Evolutionary conservation across 1,284 basidiomycete species (phyloP).

Genomic region (Trametes versicolor): DNA sequence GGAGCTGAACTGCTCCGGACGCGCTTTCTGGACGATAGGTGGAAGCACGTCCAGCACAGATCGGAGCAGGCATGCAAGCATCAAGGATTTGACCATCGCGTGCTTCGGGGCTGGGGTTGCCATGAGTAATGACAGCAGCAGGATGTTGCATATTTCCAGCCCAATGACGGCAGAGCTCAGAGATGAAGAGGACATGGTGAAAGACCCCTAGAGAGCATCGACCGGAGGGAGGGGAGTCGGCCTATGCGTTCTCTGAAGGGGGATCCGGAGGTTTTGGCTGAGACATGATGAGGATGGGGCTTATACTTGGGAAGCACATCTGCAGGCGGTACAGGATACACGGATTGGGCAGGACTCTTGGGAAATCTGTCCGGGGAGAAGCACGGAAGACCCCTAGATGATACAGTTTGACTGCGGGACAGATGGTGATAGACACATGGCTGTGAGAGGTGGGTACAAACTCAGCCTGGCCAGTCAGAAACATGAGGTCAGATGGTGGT

Average conservation of each 20-base stretch:
- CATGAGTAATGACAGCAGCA: constrained; percentile 35
- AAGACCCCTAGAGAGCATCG: not conserved
- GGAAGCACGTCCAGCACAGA: constrained; percentile 36
- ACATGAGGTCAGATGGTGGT: not conserved
- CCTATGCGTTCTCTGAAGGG: not conserved
- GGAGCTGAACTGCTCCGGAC: constrained; percentile 20
- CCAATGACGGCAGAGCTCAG: constrained; percentile 35
- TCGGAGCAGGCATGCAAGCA: constrained; percentile 36
- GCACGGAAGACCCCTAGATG: constrained; percentile 23
- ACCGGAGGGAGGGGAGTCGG: not conserved
- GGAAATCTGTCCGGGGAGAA: constrained; percentile 31
- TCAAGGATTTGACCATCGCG: constrained; percentile 39
- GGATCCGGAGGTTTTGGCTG: constrained; percentile 2
- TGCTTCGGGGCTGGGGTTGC: constrained; percentile 41
- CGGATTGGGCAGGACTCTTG: constrained; percentile 18
- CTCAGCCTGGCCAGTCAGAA: not conserved
- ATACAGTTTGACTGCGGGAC: constrained; percentile 25
- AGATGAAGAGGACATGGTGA: constrained; percentile 9
- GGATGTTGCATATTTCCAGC: constrained; percentile 36
- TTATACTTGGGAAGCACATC: constrained; percentile 11
- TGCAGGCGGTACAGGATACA: constrained; percentile 2
- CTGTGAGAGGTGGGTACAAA: constrained; percentile 6
- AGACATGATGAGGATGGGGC: constrained; percentile 10
- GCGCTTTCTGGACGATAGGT: constrained; percentile 29
- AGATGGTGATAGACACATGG: constrained; percentile 18